Percentiles rank a stretch among this genome's conserved stretches.
These are phyloP conservation scores for Colletotrichum melonis DNA, from an alignment of 2,329 filamentous ascomycete species.

Conservation along the genomic window DNA sequence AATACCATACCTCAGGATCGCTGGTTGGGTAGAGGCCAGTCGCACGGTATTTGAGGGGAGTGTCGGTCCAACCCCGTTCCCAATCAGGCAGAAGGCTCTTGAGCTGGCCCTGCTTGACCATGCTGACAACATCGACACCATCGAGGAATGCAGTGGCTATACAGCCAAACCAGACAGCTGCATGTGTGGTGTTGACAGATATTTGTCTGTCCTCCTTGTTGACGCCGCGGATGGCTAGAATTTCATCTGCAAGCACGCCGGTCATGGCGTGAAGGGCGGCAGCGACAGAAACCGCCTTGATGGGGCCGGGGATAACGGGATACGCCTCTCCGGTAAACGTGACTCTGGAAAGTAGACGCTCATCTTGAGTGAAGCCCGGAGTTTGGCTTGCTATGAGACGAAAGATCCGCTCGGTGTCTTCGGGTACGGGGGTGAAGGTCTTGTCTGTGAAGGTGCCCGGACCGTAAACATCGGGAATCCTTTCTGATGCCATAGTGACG, in stretches of 20 bases:
- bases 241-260: constrained; percentile 49
- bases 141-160: constrained; percentile 24
- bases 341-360: constrained; percentile 42
- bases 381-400: constrained; percentile 43
- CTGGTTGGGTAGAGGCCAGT: constrained; percentile 61
- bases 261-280: constrained; percentile 48
- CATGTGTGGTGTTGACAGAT: constrained; percentile 59
- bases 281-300: constrained; percentile 47
- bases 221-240: constrained; percentile 45
- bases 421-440: constrained; percentile 41
- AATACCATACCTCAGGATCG: constrained; percentile 58
- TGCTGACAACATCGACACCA: constrained; percentile 20
- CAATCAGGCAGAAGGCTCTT: constrained; percentile 23
- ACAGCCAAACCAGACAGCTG: constrained; percentile 48
- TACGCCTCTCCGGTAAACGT: constrained; percentile 44
- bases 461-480: constrained; percentile 42
- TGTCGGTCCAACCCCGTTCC: constrained; percentile 30
- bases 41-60: constrained; percentile 50
- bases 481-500: constrained; percentile 12
- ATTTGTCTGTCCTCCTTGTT: constrained; percentile 41
- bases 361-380: constrained; percentile 47
- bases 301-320: constrained; percentile 48
- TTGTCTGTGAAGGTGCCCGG: constrained; percentile 45
- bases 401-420: constrained; percentile 46
- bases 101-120: constrained; percentile 21